Percentiles rank a stretch among this genome's conserved stretches.
These are phyloP conservation scores for Coemansia guatemalensis DNA, from an alignment of 192 early-diverging fungal species.

Conservation along the genomic window DNA sequence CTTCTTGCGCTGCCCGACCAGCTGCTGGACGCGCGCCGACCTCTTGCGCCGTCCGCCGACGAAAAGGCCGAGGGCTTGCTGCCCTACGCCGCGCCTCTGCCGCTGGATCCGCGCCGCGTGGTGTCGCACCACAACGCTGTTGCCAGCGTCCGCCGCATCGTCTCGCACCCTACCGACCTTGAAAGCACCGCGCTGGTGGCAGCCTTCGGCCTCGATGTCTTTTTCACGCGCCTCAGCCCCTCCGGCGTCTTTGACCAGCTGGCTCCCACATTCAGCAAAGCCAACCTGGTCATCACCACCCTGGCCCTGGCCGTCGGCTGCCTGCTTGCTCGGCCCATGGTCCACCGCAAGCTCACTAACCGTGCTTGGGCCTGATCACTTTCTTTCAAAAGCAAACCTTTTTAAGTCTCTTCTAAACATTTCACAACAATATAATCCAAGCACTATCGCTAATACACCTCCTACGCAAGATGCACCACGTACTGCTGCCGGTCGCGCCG, in stretches of 20 bases:
- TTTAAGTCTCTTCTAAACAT: not conserved
- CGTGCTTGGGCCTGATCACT: constrained; percentile 55
- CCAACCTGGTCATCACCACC: constrained; percentile 79
- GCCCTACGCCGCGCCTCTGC: constrained; percentile 70
- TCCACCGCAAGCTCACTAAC: constrained; percentile 59
- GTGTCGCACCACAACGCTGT: constrained; percentile 71
- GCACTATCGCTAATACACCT: not conserved
- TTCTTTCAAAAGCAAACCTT: not conserved
- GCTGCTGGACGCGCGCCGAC: constrained; percentile 84
- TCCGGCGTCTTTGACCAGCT: constrained; percentile 92
- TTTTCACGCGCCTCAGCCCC: constrained; percentile 79
- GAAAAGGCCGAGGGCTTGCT: constrained; percentile 89
- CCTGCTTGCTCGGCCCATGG: constrained; percentile 71
- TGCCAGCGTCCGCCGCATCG: constrained; percentile 65
- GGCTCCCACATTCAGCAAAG: constrained; percentile 89
- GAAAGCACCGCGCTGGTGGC: constrained; percentile 93
- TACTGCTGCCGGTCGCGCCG: constrained; percentile 48
- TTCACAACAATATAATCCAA: not conserved
- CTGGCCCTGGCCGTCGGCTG: constrained; percentile 74
- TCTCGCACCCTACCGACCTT: constrained; percentile 73
- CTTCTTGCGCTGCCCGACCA: constrained; percentile 52
- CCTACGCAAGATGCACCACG: constrained; percentile 19
- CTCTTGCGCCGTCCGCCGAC: constrained; percentile 64
- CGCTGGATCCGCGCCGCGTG: constrained; percentile 75
- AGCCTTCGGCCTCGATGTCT: constrained; percentile 89